A percentile compares a stretch with the other conserved stretches of the same genome.
phyloP scores from a whole-genome alignment of 2,329 filamentous ascomycete genomes.

The Bertia moriformis region DNA sequence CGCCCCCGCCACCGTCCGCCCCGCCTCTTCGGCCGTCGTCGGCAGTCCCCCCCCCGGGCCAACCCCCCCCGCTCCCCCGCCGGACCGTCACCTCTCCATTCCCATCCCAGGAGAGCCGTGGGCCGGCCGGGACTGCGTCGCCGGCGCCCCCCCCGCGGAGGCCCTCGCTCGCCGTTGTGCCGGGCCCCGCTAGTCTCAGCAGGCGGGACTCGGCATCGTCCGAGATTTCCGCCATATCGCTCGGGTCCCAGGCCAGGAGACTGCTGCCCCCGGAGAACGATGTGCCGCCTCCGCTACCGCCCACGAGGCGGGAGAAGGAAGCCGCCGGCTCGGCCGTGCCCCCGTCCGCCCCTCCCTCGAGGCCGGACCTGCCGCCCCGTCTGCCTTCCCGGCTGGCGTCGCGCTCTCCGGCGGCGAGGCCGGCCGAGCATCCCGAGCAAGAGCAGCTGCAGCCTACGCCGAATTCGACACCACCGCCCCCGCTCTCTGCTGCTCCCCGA shows the following conservation, averaged over 20 bases:
- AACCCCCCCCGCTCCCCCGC: neutral
- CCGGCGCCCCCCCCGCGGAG: too few relatives aligned
- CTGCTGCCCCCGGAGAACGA: too few relatives aligned
- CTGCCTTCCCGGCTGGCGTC: conserved; percentile 2
- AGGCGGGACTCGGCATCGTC: conserved; percentile 21
- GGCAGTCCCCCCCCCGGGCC: too few relatives aligned
- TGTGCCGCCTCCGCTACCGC: too few relatives aligned
- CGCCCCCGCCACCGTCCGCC: too few relatives aligned
- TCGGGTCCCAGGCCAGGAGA: too few relatives aligned
- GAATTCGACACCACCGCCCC: too few relatives aligned
- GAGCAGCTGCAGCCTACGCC: too few relatives aligned
- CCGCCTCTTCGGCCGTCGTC: neutral
- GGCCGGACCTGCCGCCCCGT: conserved; percentile 1
- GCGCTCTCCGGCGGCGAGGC: neutral
- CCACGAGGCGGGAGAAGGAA: too few relatives aligned
- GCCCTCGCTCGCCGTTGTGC: neutral
- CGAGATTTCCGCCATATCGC: conserved; percentile 25
- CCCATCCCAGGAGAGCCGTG: neutral
- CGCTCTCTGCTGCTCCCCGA: neutral
- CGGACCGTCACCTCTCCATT: neutral
- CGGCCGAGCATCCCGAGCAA: too few relatives aligned
- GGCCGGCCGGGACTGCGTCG: neutral
- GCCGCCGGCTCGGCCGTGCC: too few relatives aligned
- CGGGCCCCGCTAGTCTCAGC: neutral
- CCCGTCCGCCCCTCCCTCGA: conserved; percentile 1